Conservation (phyloP, 2,329 filamentous ascomycete genomes). For the Myriangium duriaei region DNA sequence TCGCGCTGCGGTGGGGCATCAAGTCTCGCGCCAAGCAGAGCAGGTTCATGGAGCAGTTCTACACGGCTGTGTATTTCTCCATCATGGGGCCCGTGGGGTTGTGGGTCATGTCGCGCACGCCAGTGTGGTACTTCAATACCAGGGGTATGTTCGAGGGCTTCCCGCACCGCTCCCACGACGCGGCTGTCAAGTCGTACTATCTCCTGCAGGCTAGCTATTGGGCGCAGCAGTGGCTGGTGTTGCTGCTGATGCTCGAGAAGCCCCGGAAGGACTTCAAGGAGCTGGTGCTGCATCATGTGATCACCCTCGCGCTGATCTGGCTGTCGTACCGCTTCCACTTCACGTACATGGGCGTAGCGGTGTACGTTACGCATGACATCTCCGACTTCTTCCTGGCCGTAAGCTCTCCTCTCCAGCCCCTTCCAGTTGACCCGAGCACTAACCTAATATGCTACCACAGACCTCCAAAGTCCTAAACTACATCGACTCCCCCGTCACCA, state of each 20-base stretch:
- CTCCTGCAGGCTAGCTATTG: constrained; percentile 90
- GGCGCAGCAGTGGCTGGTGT: constrained; percentile 84
- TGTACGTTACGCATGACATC: constrained; percentile 91
- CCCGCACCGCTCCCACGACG: constrained; percentile 71
- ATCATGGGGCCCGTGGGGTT: constrained; percentile 72
- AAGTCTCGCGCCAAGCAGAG: constrained; percentile 63
- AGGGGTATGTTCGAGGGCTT: constrained; percentile 79
- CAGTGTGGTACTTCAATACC: constrained; percentile 94
- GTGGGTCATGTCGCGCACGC: constrained; percentile 83
- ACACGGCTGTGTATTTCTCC: constrained; percentile 83
- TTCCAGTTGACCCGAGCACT: background rate
- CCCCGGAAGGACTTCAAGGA: constrained; percentile 92
- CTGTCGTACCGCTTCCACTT: constrained; percentile 94
- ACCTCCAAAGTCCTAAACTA: constrained; percentile 91
- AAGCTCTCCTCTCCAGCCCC: constrained; percentile 26
- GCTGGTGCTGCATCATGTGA: constrained; percentile 80
- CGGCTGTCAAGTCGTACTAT: constrained; percentile 86
- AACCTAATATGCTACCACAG: constrained; percentile 29
- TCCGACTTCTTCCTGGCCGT: constrained; percentile 92
- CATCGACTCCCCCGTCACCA: constrained; percentile 64
- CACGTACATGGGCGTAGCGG: constrained; percentile 83
- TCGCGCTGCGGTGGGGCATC: constrained; percentile 59
- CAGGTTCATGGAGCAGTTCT: constrained; percentile 92
- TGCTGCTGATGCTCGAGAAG: constrained; percentile 80
- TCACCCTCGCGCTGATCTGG: constrained; percentile 71